These are phyloP conservation scores for Trichoderma simmonsii DNA, from an alignment of 2,329 filamentous ascomycete genomes.

Conservation along the genomic window DNA sequence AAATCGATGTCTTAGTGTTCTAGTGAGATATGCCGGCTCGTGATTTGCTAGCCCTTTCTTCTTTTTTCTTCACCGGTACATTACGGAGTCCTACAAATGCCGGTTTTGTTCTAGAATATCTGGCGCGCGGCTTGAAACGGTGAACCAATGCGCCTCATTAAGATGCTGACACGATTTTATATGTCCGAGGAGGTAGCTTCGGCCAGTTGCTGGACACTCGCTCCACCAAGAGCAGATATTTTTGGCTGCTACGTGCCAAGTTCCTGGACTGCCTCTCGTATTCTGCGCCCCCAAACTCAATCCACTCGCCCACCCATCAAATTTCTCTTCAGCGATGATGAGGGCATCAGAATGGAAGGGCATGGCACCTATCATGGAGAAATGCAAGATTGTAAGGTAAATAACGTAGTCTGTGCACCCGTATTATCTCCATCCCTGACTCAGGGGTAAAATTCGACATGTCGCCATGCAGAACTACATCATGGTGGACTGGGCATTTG, in stretches of 20 bases:
- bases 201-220: not conserved
- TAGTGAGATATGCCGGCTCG: not conserved
- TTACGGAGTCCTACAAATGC: not conserved
- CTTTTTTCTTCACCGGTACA: not conserved
- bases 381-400: not conserved
- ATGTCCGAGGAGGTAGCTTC: not conserved
- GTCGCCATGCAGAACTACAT: not conserved
- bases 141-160: not conserved
- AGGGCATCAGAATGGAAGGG: not conserved
- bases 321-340: not conserved
- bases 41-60: not conserved
- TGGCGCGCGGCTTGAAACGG: not conserved
- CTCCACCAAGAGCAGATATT: not conserved
- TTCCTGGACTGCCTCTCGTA: not conserved
- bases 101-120: not conserved
- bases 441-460: conserved; percentile 1
- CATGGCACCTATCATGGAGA: not conserved
- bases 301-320: not conserved
- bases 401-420: not conserved
- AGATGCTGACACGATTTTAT: conserved; percentile 4
- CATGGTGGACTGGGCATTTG: not conserved
- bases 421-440: not conserved
- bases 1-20: not conserved
- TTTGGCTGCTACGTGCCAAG: not conserved
- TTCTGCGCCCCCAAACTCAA: not conserved